These are phyloP conservation scores for Penicillium sp. DNA, from an alignment of 2,329 filamentous ascomycete species.

Conservation along the genomic window DNA sequence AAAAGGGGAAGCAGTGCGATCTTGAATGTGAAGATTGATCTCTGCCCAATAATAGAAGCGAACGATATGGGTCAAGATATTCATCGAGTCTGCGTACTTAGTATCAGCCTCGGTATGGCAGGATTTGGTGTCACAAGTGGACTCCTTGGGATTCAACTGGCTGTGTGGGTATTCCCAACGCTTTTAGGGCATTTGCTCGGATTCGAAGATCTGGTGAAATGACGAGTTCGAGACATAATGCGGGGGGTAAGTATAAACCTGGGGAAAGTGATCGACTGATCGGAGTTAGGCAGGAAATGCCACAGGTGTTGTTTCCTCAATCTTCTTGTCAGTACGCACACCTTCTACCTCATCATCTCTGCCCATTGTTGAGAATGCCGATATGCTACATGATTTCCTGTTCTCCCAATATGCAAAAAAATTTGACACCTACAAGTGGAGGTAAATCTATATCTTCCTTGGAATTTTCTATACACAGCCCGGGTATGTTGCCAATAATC, in stretches of 20 bases:
- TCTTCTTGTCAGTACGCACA: no score
- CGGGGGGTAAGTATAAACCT: neutral
- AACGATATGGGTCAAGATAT: neutral
- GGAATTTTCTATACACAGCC: neutral
- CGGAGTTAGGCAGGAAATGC: no score
- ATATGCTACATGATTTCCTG: no score
- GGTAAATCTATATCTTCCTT: neutral
- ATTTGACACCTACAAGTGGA: no score
- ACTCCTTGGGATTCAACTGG: neutral
- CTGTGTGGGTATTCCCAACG: neutral
- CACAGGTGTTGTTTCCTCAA: no score
- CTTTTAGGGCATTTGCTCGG: neutral
- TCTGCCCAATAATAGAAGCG: neutral
- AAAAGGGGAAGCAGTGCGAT: constrained; percentile 7
- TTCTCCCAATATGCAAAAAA: no score
- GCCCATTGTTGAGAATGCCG: no score
- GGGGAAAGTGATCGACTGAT: neutral
- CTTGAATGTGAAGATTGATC: neutral
- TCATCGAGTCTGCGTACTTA: neutral
- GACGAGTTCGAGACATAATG: neutral
- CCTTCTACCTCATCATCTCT: no score
- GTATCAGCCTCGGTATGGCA: constrained; percentile 3
- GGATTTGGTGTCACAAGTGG: constrained; percentile 3
- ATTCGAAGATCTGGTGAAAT: neutral
- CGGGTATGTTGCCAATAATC: constrained; percentile 1